Percentiles rank a stretch among this genome's conserved stretches.
phyloP scores from a whole-genome alignment of 257 asterid species.

The Solanum rostratum region DNA sequence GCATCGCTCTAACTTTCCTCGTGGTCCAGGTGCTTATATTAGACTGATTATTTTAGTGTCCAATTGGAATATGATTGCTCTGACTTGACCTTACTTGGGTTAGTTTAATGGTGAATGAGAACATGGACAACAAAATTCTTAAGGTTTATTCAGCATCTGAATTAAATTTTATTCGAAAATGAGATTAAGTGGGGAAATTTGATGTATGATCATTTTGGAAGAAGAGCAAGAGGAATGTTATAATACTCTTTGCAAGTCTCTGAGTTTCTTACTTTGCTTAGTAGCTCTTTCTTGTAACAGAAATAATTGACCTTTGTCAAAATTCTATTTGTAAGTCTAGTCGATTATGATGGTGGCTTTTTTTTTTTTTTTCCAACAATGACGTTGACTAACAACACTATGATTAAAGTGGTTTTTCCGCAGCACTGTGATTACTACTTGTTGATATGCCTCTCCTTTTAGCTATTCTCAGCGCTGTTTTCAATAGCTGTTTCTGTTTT shows the following conservation, averaged over 20 bases:
- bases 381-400: not conserved
- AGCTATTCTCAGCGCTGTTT: not conserved
- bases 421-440: not conserved
- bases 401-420: not conserved
- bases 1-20: conserved; percentile 76
- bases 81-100: not conserved
- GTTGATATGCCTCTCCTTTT: not conserved
- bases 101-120: not conserved
- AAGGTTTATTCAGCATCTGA: not conserved
- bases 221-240: not conserved
- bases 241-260: not conserved
- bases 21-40: conserved; percentile 55
- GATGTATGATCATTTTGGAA: not conserved
- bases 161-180: not conserved
- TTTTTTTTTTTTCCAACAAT: not conserved
- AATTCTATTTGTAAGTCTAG: not conserved
- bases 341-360: not conserved
- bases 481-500: conserved; percentile 1
- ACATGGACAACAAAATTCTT: not conserved
- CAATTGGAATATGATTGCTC: not conserved
- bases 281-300: not conserved
- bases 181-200: not conserved
- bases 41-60: not conserved
- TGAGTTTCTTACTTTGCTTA: not conserved
- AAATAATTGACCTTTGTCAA: not conserved